Evolutionary conservation across 2,329 filamentous ascomycete genomes (phyloP).

Genomic region (Paramyrothecium roridum): DNA sequence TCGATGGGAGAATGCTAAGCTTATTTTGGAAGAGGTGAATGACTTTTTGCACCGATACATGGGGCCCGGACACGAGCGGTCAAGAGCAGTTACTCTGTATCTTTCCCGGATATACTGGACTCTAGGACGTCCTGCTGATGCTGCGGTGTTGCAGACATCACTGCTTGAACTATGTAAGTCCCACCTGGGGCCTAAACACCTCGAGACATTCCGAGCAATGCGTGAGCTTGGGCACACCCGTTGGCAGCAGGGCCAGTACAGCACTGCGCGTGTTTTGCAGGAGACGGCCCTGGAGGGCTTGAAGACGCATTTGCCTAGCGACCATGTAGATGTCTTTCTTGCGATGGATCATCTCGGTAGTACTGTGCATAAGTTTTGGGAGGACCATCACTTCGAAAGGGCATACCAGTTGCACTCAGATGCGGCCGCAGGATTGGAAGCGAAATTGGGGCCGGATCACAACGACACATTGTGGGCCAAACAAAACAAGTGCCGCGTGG

Average conservation of each 20-base stretch:
- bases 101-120: background rate
- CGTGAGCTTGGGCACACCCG: slow-evolving; percentile 1
- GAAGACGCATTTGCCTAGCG: background rate
- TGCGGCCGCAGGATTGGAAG: background rate
- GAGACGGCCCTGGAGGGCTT: background rate
- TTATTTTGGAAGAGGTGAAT: background rate
- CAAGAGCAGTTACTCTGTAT: background rate
- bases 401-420: background rate
- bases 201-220: slow-evolving; percentile 1
- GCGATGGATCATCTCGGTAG: slow-evolving; percentile 2
- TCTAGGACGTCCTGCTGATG: background rate
- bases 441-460: background rate
- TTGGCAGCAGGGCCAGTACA: slow-evolving; percentile 5
- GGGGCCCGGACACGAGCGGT: background rate
- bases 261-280: background rate
- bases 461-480: slow-evolving; percentile 1
- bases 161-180: background rate
- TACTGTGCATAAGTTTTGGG: slow-evolving; percentile 4
- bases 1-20: background rate
- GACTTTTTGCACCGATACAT: background rate
- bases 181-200: background rate
- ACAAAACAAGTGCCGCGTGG: background rate
- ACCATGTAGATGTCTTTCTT: background rate
- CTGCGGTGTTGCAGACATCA: background rate
- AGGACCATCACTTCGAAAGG: background rate